These are phyloP conservation scores for Terana coerulea DNA, from an alignment of 768 basidiomycete genomes.

Conservation along the genomic window DNA sequence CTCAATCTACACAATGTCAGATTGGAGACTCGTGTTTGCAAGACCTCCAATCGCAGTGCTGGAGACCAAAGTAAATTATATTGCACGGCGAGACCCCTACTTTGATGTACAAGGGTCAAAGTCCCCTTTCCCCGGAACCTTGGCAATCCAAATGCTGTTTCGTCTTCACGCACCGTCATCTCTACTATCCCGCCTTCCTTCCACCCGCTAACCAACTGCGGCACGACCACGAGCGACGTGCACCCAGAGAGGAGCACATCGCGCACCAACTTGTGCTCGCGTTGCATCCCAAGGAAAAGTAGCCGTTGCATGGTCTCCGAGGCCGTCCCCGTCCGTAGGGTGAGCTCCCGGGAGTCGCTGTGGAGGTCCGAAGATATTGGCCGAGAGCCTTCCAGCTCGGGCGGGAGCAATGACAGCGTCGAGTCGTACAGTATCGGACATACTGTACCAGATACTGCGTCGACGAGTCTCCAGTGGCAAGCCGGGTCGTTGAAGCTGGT, in stretches of 20 bases:
- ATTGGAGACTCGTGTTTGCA: no score
- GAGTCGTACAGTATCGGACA: conserved; percentile 1
- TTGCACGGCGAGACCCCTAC: no score
- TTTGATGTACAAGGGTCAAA: no score
- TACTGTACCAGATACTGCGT: not conserved
- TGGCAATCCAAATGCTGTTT: no score
- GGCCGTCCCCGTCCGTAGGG: not conserved
- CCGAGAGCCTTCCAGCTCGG: not conserved
- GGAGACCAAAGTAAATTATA: no score
- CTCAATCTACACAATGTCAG: no score
- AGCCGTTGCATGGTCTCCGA: not conserved
- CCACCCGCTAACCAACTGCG: not conserved
- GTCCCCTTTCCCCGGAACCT: no score
- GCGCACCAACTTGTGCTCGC: not conserved
- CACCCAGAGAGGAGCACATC: not conserved
- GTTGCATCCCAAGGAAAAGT: not conserved
- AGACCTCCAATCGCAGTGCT: no score
- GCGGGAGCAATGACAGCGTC: not conserved
- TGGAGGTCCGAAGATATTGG: not conserved
- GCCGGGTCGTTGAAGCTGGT: not conserved
- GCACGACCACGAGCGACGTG: not conserved
- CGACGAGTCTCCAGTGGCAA: conserved; percentile 1
- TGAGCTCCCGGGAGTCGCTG: not conserved
- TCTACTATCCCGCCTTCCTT: no score
- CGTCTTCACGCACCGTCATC: no score